Base-by-base conservation (phyloP, 805 yeast species). In the Teunomyces pallodes region DNA sequence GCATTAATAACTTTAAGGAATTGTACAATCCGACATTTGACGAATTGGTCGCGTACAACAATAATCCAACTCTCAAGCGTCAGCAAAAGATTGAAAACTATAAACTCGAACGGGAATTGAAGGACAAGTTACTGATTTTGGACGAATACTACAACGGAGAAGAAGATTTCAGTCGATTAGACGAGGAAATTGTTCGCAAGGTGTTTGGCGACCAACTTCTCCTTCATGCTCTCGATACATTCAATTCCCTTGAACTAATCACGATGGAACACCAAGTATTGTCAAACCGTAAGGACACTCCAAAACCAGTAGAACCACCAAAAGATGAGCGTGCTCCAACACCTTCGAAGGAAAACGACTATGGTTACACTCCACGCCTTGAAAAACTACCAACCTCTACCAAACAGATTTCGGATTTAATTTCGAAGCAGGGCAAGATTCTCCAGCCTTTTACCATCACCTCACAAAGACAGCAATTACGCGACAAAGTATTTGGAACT, bases 371-470 rank as follows among this genome's bases (percentile, higher is more conserved):
- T 0, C 84, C 87, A 4, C 82, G 74, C 50, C 56, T 88, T 5
- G 94, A 87, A 57, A 55, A 65, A 2, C 56, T 77, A 20, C 68
- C 73, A 24, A 9, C 16, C 9, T 9, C 38, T 4, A 59, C 29
- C 27, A 49, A 53, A 29, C 48, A 50, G 24, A 58, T 69, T 8
- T 52, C 64, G 4, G 70, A 69, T 13, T 56, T 88, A 36, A 56
- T 90, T 5, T 79, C 89, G 0, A 79, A 81, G 47, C 79, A 79
- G 35, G 98, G 98, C 2, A 86, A 85, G 62, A 85, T 92, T 5
- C 65, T 87, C 29, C 79, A 86, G 56, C 97, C 97, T 9, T 94
- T 92, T 65, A 87, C 92, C 0, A 76, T 92, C 13, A 81, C 84
- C 8, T 55, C 62, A 1, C 68, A 76, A 38, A 76, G 81, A 50